phyloP scores from a whole-genome alignment of 2,329 filamentous ascomycete species.

The Cercospora zeae-maydis region DNA sequence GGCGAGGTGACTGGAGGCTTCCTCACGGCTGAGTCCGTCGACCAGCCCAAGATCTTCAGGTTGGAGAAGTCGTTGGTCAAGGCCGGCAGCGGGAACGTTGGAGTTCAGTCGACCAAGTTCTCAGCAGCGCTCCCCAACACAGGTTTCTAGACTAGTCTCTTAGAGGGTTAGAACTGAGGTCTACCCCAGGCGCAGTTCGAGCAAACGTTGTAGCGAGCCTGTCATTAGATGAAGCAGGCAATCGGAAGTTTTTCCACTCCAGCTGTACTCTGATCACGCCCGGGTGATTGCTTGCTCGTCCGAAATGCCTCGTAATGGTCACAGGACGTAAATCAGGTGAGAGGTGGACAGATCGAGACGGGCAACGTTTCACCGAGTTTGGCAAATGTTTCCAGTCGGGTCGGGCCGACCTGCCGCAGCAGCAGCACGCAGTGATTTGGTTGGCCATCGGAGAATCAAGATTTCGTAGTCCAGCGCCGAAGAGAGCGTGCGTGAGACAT shows the following conservation, averaged over 20 bases:
- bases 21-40: conserved; percentile 20
- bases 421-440: background rate
- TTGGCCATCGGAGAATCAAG: background rate
- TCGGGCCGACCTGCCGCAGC: background rate
- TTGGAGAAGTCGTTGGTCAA: conserved; percentile 8
- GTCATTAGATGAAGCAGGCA: background rate
- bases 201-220: background rate
- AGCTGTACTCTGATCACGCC: background rate
- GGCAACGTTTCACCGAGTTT: background rate
- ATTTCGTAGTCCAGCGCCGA: background rate
- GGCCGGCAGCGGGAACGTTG: background rate
- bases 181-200: background rate
- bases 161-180: background rate
- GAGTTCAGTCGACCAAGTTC: conserved; percentile 2
- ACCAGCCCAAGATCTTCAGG: conserved; percentile 23
- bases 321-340: background rate
- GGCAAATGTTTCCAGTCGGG: background rate
- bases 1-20: conserved; percentile 45
- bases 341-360: background rate
- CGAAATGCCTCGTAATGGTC: background rate
- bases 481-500: background rate
- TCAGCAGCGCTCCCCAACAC: background rate
- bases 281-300: background rate
- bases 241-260: background rate
- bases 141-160: background rate